Evolutionary conservation across 257 asterid genomes (phyloP).

Genomic region (Voacanga thouarsii): DNA sequence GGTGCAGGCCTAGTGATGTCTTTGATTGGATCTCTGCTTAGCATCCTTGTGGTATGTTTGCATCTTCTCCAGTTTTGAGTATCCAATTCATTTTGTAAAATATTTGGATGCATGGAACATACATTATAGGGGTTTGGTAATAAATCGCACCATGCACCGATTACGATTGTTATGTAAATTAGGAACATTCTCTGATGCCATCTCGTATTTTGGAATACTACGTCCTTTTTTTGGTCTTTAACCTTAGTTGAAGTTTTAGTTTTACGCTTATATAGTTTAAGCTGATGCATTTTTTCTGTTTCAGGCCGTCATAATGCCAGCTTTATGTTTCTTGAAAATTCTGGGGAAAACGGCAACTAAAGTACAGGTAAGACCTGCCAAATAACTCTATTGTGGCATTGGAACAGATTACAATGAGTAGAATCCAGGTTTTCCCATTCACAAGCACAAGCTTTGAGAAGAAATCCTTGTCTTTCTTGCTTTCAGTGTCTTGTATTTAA

Average conservation of each 20-base stretch:
- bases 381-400: neutral
- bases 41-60: constrained; percentile 66
- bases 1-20: constrained; percentile 85
- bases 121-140: neutral
- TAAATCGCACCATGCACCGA: neutral
- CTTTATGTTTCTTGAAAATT: constrained; percentile 52
- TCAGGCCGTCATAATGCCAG: constrained; percentile 50
- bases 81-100: neutral
- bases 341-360: constrained; percentile 42
- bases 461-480: neutral
- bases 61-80: neutral
- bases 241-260: neutral
- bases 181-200: neutral
- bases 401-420: neutral
- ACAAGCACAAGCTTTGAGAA: neutral
- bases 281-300: neutral
- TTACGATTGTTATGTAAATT: neutral
- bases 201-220: neutral
- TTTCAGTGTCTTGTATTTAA: neutral
- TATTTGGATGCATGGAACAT: neutral
- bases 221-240: neutral
- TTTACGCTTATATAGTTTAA: neutral
- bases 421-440: neutral
- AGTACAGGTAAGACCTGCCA: constrained; percentile 35
- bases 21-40: constrained; percentile 74